A percentile compares a stretch with the other conserved stretches of the same genome.
Conservation (phyloP, 768 basidiomycete genomes). For the Pleurotus ostreatus region DNA sequence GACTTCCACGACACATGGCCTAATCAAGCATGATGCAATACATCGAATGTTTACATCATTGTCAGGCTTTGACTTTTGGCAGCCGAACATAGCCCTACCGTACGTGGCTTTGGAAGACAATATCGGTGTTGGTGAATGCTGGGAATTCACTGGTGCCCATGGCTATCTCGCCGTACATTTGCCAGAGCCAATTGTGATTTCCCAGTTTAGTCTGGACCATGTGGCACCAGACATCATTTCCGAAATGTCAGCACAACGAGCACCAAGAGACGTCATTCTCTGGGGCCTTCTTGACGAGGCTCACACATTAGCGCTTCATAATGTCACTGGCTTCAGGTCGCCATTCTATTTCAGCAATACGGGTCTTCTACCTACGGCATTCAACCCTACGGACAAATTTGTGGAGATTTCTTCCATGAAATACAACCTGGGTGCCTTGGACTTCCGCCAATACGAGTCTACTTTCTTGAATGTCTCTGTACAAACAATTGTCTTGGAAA, state of each 20-base stretch:
- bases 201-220: slow-evolving; percentile 2
- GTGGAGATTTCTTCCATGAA: neutral
- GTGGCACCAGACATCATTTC: neutral
- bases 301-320: neutral
- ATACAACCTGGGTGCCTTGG: neutral
- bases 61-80: neutral
- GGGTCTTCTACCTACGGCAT: neutral
- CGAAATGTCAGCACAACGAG: neutral
- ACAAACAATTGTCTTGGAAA: slow-evolving; percentile 1
- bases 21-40: neutral
- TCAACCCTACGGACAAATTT: neutral
- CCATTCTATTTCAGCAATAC: neutral
- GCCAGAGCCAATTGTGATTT: slow-evolving; percentile 3
- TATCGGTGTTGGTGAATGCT: slow-evolving; percentile 9
- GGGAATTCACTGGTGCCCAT: slow-evolving; percentile 8
- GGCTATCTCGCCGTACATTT: slow-evolving; percentile 9
- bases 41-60: neutral
- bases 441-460: neutral
- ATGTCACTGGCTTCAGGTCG: neutral
- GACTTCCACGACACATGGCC: slow-evolving; percentile 2
- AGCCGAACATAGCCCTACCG: slow-evolving; percentile 3
- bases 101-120: slow-evolving; percentile 3
- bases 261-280: neutral
- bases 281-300: slow-evolving; percentile 1
- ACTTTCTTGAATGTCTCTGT: neutral